These are phyloP conservation scores for Schizophyllum amplum DNA, from an alignment of 1,284 basidiomycete species.

Conservation along the genomic window DNA sequence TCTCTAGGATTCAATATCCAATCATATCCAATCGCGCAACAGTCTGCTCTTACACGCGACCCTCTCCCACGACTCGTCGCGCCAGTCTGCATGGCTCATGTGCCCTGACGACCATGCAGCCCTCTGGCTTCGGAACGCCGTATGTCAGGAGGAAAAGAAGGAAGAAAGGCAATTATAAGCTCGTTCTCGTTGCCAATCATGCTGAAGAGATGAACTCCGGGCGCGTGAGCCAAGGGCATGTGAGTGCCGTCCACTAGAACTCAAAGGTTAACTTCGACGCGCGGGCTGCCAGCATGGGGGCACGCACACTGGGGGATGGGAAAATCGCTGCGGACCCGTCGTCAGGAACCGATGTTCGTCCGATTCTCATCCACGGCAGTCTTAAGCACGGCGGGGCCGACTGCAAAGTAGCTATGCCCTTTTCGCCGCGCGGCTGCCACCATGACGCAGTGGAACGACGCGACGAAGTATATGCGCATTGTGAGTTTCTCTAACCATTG, in stretches of 20 bases:
- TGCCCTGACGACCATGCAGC: not conserved
- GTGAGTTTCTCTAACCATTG: not conserved
- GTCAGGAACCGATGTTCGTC: not conserved
- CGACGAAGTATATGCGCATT: constrained; percentile 8
- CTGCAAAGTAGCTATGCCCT: not conserved
- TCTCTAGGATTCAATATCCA: no score
- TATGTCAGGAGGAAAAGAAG: not conserved
- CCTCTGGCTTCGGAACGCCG: not conserved
- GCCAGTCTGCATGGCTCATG: not conserved
- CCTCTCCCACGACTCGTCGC: not conserved
- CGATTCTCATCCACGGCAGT: not conserved
- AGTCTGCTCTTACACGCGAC: not conserved
- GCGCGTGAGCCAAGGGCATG: not conserved
- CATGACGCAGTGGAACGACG: constrained; percentile 6
- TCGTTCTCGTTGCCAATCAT: not conserved
- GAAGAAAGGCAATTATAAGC: not conserved
- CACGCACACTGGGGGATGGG: not conserved
- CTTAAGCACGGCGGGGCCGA: not conserved
- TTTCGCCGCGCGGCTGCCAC: not conserved
- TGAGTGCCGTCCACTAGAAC: not conserved
- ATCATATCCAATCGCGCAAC: no score
- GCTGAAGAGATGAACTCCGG: not conserved
- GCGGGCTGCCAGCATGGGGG: not conserved
- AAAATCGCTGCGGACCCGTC: not conserved
- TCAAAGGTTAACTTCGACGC: not conserved